Base-by-base conservation (phyloP, 768 basidiomycete genomes). In the Trametes maxima region DNA sequence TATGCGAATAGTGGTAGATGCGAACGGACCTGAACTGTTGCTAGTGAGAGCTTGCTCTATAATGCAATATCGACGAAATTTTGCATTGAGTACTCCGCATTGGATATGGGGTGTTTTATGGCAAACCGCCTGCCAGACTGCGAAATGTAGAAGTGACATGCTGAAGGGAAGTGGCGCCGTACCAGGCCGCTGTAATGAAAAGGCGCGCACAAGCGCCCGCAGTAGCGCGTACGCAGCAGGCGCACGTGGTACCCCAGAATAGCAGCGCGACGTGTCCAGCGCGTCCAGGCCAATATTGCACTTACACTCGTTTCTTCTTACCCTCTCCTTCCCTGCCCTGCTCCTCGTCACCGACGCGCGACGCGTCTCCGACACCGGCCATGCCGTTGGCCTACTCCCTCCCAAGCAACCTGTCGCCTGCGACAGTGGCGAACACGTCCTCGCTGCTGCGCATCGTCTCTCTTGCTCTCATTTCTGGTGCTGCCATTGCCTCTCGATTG, bases 401-500 rank as follows among this genome's bases (percentile, higher is more conserved):
- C 75, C 88, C 90, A 78, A 77, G 81, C 62, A 79, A 89, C 66
- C 62, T 92, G 57, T 85, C 92, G 5, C 83, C 86, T 37, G 75
- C 83, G 60, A 88, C 92, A 44, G 85, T 95, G 68, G 78, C 85
- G 54, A 97, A 98, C 69, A 90, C 92, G n/a, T 85, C 89, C 43
- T 94, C 94, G 52, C 82, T 98, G 67, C 80, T 99, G 67, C 88
- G 93, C 65, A 94, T 96, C 65, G 82, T 97, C 66, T 90, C 95
- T 22, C 88, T 99, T 58, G 81, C 84, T 16, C 81, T 96, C 71
- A 98, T 98, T 69, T 94, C 94, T 57, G 94, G 84, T 67, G 94
- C 95, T 69, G 95, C 97, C 22, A 91, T 98, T 70, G 89, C 95
- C 36, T 96, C 95, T 60, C 88, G 97, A 74, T 81, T 98, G 70